Percentiles rank a stretch among this genome's conserved stretches.
These are phyloP conservation scores for Ustilago bromivora DNA, from an alignment of 1,284 basidiomycete genomes.

Conservation along the genomic window DNA sequence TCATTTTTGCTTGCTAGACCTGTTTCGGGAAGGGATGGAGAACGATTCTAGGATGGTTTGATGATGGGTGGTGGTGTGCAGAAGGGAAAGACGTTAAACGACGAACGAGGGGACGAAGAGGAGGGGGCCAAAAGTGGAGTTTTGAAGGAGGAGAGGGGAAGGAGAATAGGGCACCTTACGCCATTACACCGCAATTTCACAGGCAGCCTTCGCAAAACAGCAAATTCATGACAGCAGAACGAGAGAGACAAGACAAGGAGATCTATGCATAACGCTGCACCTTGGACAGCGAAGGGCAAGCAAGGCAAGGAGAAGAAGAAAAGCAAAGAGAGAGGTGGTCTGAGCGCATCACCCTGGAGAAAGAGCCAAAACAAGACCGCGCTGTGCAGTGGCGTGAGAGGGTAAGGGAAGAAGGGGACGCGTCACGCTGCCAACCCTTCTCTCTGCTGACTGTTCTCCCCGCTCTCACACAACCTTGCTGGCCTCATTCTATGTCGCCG, in stretches of 20 bases:
- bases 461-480: neutral
- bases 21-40: neutral
- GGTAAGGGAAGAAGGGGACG: neutral
- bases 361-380: neutral
- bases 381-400: neutral
- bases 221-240: neutral
- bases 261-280: neutral
- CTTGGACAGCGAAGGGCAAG: neutral
- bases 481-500: neutral
- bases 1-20: slow-evolving; percentile 11
- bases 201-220: neutral
- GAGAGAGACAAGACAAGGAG: neutral
- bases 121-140: neutral
- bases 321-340: slow-evolving; percentile 1
- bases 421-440: neutral
- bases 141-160: neutral
- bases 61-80: neutral
- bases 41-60: neutral
- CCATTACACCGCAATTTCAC: neutral
- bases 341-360: slow-evolving; percentile 2
- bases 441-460: neutral
- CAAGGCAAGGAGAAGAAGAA: neutral
- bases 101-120: neutral
- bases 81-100: neutral
- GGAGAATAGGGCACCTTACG: neutral